Conservation (phyloP, 2,329 filamentous ascomycete genomes). For the Diaporthe nobilis region DNA sequence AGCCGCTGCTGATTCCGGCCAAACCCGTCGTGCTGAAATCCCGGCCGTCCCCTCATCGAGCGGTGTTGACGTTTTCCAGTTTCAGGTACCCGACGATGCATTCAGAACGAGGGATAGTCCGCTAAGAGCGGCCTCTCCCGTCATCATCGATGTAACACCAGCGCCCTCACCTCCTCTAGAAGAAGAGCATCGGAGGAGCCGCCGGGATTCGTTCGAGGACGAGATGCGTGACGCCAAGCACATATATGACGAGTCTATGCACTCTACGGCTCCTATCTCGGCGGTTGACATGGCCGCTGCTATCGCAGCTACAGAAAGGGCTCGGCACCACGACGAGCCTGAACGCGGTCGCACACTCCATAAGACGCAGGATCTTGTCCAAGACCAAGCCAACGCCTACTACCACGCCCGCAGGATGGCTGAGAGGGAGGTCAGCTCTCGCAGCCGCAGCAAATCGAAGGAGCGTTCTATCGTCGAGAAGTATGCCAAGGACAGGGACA, state of each 20-base stretch:
- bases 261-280: conserved; percentile 63
- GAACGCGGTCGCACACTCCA: conserved; percentile 50
- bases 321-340: conserved; percentile 52
- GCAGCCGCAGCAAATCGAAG: conserved; percentile 65
- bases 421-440: conserved; percentile 67
- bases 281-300: conserved; percentile 63
- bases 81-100: conserved; percentile 67
- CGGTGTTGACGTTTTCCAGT: conserved; percentile 71
- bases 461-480: conserved; percentile 69
- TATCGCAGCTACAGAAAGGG: conserved; percentile 57
- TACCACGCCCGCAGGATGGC: conserved; percentile 71
- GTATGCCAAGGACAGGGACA: conserved; percentile 59
- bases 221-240: conserved; percentile 60
- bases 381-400: conserved; percentile 70
- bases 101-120: conserved; percentile 55
- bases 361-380: conserved; percentile 59
- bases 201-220: conserved; percentile 65
- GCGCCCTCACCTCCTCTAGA: conserved; percentile 35
- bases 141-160: conserved; percentile 41
- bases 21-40: conserved; percentile 49
- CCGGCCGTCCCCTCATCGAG: conserved; percentile 46
- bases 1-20: conserved; percentile 41
- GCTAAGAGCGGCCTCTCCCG: conserved; percentile 33
- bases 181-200: conserved; percentile 58
- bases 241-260: conserved; percentile 61